Evolutionary conservation across 2,329 filamentous ascomycete species (phyloP).

Genomic region (Talaromyces albobiverticillius): DNA sequence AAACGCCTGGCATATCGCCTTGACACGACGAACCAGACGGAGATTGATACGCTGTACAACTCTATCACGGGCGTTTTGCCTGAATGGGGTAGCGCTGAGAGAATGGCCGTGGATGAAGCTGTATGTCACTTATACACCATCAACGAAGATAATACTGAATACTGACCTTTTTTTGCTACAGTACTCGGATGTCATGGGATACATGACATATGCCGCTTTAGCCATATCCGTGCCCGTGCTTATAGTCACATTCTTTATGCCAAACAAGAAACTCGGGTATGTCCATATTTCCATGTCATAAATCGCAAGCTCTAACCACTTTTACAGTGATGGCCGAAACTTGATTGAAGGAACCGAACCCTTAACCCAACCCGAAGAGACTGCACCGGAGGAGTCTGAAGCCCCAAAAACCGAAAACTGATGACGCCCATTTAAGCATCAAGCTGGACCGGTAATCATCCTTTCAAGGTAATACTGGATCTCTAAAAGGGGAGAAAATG

Average conservation of each 20-base stretch:
- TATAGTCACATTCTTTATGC: not conserved
- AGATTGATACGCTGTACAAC: conserved; percentile 42
- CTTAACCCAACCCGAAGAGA: not conserved
- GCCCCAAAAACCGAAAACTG: not conserved
- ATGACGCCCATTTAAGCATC: not conserved
- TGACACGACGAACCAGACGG: conserved; percentile 28
- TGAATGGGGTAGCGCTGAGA: conserved; percentile 38
- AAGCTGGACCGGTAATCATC: not conserved
- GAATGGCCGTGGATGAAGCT: conserved; percentile 43
- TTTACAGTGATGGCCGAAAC: not conserved
- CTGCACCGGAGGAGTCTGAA: not conserved
- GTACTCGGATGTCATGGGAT: conserved; percentile 9
- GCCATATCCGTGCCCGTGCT: not conserved
- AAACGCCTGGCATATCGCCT: conserved; percentile 35
- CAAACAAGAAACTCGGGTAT: conserved; percentile 1
- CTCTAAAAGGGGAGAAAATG: not conserved
- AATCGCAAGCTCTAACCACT: not conserved
- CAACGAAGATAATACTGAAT: not conserved
- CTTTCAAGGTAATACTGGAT: not conserved
- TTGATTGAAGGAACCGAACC: not conserved
- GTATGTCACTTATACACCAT: conserved; percentile 15
- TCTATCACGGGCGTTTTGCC: conserved; percentile 46
- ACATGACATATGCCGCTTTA: not conserved
- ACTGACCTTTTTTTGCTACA: not conserved
- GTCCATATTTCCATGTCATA: not conserved